These are phyloP conservation scores for Botrytis hyacinthi DNA, from an alignment of 2,329 filamentous ascomycete genomes.

Conservation along the genomic window DNA sequence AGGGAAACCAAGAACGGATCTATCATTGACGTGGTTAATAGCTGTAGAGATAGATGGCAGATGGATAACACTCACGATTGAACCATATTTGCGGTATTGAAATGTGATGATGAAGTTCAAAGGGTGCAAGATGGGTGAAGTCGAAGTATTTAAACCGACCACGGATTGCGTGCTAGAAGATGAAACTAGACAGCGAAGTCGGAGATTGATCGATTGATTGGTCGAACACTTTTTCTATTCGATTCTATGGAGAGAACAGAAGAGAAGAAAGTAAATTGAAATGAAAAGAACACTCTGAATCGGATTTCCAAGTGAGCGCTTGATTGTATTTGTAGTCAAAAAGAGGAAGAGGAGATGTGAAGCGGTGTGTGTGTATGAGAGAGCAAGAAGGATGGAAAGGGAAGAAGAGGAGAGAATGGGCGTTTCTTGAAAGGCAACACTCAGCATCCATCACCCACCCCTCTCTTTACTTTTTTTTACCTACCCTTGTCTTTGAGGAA, in stretches of 20 bases:
- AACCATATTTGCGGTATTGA: constrained; percentile 50
- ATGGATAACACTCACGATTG: constrained; percentile 51
- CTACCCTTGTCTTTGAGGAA: neutral
- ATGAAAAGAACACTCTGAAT: neutral
- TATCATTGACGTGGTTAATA: constrained; percentile 26
- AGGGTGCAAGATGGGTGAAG: neutral
- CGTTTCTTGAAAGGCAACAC: neutral
- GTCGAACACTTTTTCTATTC: constrained; percentile 7
- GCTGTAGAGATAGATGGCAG: constrained; percentile 16
- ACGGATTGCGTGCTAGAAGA: constrained; percentile 15
- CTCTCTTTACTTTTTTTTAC: neutral
- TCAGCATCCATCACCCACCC: neutral
- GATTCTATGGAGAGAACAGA: neutral
- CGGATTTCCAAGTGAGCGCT: neutral
- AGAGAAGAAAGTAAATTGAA: neutral
- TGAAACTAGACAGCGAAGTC: constrained; percentile 19
- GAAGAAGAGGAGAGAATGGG: neutral
- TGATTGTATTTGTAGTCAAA: neutral
- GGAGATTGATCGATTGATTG: constrained; percentile 2
- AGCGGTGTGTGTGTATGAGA: neutral
- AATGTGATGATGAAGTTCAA: constrained; percentile 14
- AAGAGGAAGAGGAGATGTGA: neutral
- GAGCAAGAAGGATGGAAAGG: neutral
- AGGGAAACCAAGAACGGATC: constrained; percentile 90
- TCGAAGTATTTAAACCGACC: neutral